These are phyloP conservation scores for Dactylorhiza incarnata DNA, from an alignment of 106 monocot species.

Conservation along the genomic window DNA sequence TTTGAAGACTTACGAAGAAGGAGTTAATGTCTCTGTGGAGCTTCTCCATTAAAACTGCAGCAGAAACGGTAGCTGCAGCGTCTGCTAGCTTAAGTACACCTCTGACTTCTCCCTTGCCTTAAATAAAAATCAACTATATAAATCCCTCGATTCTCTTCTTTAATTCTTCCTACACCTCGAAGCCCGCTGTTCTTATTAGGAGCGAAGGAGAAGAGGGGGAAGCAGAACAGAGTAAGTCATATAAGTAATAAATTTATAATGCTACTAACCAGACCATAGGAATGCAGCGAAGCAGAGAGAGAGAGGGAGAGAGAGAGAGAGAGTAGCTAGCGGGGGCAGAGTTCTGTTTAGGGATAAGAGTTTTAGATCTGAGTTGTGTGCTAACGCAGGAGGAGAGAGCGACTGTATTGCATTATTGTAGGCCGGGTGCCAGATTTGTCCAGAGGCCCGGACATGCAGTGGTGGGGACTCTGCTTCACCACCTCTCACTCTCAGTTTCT, in stretches of 20 bases:
- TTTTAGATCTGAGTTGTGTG: slow-evolving; percentile 10
- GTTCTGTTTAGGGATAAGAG: background rate
- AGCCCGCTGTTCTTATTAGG: no score
- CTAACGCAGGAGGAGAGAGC: background rate
- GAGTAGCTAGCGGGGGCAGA: background rate
- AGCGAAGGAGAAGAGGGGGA: background rate
- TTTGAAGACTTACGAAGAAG: slow-evolving; percentile 19
- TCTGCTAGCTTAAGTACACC: no score
- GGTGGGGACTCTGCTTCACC: slow-evolving; percentile 10
- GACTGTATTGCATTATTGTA: slow-evolving; percentile 15
- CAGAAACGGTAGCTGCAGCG: no score
- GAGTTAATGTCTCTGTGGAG: slow-evolving; percentile 18
- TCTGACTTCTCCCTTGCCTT: background rate
- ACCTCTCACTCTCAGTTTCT: background rate
- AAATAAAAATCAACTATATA: background rate
- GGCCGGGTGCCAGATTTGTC: slow-evolving; percentile 16
- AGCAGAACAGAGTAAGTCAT: background rate
- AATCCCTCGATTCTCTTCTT: slow-evolving; percentile 3
- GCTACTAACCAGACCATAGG: background rate
- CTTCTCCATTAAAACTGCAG: slow-evolving; percentile 16
- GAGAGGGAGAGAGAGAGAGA: background rate
- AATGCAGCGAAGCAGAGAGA: background rate
- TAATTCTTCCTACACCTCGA: background rate
- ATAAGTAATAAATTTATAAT: background rate
- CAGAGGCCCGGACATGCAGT: slow-evolving; percentile 12